Evolutionary conservation across 768 basidiomycete species (phyloP).

Genomic region (Trametes cinnabarina): DNA sequence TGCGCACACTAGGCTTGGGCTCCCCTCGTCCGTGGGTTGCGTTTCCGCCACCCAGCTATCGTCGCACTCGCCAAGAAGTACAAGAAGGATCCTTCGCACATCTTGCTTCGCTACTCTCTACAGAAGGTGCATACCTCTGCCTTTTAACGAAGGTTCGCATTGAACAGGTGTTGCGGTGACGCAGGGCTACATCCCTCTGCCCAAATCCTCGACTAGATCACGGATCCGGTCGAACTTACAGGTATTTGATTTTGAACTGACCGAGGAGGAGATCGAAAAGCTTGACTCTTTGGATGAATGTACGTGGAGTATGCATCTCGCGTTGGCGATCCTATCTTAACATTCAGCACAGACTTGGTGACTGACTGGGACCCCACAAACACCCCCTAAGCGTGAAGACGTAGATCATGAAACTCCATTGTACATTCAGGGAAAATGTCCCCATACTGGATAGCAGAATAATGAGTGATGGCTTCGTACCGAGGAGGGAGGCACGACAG

Average conservation of each 20-base stretch:
- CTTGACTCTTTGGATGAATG: constrained; percentile 59
- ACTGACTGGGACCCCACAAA: constrained; percentile 31
- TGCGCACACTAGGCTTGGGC: constrained; percentile 58
- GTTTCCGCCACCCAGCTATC: constrained; percentile 59
- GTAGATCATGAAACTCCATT: background rate
- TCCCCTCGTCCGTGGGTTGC: constrained; percentile 63
- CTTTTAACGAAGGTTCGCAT: background rate
- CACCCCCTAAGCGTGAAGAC: constrained; percentile 13
- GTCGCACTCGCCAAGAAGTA: constrained; percentile 50
- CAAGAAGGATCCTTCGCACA: constrained; percentile 51
- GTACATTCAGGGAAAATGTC: too few relatives aligned
- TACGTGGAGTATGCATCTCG: constrained; percentile 20
- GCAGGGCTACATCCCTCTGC: constrained; percentile 60
- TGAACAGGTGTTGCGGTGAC: background rate
- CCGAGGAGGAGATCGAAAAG: constrained; percentile 44
- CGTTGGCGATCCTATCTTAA: background rate
- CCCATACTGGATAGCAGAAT: too few relatives aligned
- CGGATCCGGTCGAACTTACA: constrained; percentile 59
- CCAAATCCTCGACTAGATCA: constrained; percentile 54
- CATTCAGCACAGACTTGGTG: constrained; percentile 19
- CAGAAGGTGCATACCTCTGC: constrained; percentile 54
- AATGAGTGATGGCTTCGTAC: too few relatives aligned
- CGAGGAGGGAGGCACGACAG: constrained; percentile 9
- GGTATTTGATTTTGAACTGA: constrained; percentile 62
- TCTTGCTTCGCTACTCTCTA: constrained; percentile 73